Base-by-base conservation (phyloP, 2,329 filamentous ascomycete genomes). In the Ophiocordyceps camponoti-leonardi region DNA sequence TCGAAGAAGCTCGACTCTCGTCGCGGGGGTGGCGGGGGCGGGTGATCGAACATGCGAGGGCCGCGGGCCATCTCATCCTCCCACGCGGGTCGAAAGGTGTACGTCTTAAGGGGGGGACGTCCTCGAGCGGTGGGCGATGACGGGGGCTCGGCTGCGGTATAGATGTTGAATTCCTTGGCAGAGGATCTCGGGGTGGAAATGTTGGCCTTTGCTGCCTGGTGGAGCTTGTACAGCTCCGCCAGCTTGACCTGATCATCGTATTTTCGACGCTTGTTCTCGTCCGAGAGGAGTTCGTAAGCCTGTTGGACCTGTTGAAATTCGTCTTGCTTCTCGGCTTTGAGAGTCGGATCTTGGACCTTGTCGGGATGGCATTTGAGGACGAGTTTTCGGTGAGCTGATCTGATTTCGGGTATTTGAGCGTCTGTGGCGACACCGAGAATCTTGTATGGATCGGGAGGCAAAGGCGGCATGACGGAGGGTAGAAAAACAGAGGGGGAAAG, bases 291-390 rank as follows among this genome's bases (percentile, higher is more conserved):
- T 63, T 96, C 92, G 64, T 94, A 98, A 44, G 92, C 88, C 55
- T 88, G 78, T 61, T 95, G 88, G 31, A 96, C 85, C 59, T 79
- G 80, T 63, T 95, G 87, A 57, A 96, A 98, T 63, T 94, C 81
- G 54, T 86, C 81, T 54, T 84, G 79, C 61, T 88, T 93, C 54
- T 77, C 68, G 48, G 78, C 77, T 64, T 92, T 93, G 55, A 83
- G 68, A 16, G 77, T 69, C 45, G 81, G 78, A 56, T 94, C 77
- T 52, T 86, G 81, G 50, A 94, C 77, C 66, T 94, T 94, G 69
- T 95, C 88, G 31, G 88, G 88, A 54, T 95, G 88, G 58, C 83
- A 88, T 61, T 84, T 86, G 53, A 94, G 75, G 33, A 86, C 85
- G 39, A 93, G 78, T 62, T 93, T 94, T 54, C 84, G 79, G 66